Conservation (phyloP, 2,329 filamentous ascomycete species). For the Exophiala sp. region DNA sequence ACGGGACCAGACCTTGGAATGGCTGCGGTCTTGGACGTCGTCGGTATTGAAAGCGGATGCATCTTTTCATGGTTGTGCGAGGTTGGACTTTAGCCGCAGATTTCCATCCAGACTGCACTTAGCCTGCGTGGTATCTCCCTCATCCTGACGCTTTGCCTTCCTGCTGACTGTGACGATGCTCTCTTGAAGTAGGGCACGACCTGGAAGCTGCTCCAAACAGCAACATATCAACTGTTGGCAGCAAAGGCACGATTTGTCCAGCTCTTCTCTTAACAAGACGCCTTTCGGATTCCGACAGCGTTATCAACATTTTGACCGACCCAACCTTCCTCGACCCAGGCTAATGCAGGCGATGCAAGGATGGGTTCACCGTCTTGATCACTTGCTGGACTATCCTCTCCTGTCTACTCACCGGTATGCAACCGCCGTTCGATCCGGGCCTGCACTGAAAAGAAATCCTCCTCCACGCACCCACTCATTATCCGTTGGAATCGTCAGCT, state of each 20-base stretch:
- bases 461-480: constrained; percentile 1
- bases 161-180: neutral
- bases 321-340: neutral
- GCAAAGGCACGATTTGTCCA: too few relatives aligned
- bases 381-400: neutral
- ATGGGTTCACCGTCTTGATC: neutral
- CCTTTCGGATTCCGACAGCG: neutral
- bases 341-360: constrained; percentile 8
- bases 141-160: neutral
- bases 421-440: constrained; percentile 1
- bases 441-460: neutral
- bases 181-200: neutral
- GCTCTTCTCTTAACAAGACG: neutral
- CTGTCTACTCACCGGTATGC: neutral
- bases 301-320: constrained; percentile 5
- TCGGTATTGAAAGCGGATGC: neutral
- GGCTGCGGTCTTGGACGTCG: constrained; percentile 5
- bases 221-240: too few relatives aligned
- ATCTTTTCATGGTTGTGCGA: constrained; percentile 3
- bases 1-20: constrained; percentile 2
- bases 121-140: neutral
- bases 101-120: neutral
- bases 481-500: neutral
- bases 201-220: too few relatives aligned
- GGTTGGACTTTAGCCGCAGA: constrained; percentile 6